Percentiles rank a stretch among this genome's conserved stretches.
These are phyloP conservation scores for Aureoboletus auriporus DNA, from an alignment of 768 basidiomycete species.

Conservation along the genomic window DNA sequence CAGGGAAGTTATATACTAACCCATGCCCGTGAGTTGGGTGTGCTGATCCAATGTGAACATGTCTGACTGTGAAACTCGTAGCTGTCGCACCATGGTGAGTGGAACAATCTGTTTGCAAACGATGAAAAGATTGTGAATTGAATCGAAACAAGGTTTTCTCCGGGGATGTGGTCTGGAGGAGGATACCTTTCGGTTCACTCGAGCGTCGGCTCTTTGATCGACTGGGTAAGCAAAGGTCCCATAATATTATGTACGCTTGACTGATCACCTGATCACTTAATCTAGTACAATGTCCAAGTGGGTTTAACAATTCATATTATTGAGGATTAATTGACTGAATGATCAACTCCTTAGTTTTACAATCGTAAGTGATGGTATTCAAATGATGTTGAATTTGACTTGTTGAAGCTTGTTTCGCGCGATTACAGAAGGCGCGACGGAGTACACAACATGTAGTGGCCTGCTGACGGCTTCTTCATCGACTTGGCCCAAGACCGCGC, in stretches of 20 bases:
- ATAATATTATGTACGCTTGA: not conserved
- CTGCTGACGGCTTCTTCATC: conserved; percentile 57
- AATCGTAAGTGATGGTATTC: conserved; percentile 17
- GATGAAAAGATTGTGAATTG: not conserved
- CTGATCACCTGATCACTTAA: conserved; percentile 1
- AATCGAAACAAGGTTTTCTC: conserved; percentile 15
- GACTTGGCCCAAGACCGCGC: conserved; percentile 57
- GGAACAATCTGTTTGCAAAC: not conserved
- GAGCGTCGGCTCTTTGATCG: conserved; percentile 41
- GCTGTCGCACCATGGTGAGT: conserved; percentile 21
- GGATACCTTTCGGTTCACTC: conserved; percentile 36
- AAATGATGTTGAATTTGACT: no score
- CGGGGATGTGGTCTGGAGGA: conserved; percentile 18
- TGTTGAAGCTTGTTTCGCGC: no score
- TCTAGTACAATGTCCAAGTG: conserved; percentile 38
- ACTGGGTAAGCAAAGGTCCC: conserved; percentile 33
- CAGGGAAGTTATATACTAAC: conserved; percentile 30
- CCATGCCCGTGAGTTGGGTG: conserved; percentile 30
- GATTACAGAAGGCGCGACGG: conserved; percentile 51
- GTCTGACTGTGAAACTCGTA: conserved; percentile 2
- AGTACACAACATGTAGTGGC: conserved; percentile 60
- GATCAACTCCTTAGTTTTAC: conserved; percentile 17
- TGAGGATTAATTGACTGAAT: conserved; percentile 1
- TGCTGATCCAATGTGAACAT: not conserved
- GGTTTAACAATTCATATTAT: not conserved